Percentiles rank a stretch among this genome's conserved stretches.
Conservation (phyloP, 108 stramenopile genomes). For the Stephanodiscus minutulus region DNA sequence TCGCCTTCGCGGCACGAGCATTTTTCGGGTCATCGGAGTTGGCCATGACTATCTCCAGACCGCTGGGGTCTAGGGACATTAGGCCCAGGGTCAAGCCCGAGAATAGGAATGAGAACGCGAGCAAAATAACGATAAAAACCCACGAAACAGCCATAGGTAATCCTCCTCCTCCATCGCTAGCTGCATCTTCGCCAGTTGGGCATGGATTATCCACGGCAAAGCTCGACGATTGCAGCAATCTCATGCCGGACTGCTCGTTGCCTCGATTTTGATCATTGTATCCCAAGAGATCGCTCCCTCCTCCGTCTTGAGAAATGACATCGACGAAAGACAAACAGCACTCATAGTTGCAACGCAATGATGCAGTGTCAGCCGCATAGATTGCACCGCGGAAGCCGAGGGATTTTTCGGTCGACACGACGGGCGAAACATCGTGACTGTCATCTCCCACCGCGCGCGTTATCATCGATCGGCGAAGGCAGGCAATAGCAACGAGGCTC, state of each 20-base stretch:
- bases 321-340: slow-evolving; percentile 9
- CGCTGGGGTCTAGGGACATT: slow-evolving; percentile 94
- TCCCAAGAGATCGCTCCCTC: not conserved
- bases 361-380: not conserved
- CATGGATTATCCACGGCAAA: slow-evolving; percentile 10
- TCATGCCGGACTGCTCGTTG: not conserved
- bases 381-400: not conserved
- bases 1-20: slow-evolving; percentile 66
- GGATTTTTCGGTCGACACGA: not conserved
- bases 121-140: slow-evolving; percentile 59
- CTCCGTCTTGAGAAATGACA: slow-evolving; percentile 5
- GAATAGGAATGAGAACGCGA: slow-evolving; percentile 84
- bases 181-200: not conserved
- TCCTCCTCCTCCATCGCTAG: slow-evolving; percentile 5
- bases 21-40: slow-evolving; percentile 63
- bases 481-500: not conserved
- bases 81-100: slow-evolving; percentile 94
- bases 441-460: not conserved
- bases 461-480: slow-evolving; percentile 1
- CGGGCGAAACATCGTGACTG: not conserved
- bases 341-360: slow-evolving; percentile 20
- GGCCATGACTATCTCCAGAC: slow-evolving; percentile 95
- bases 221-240: slow-evolving; percentile 3
- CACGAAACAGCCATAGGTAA: slow-evolving; percentile 64
- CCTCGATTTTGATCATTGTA: not conserved